These are phyloP conservation scores for Metschnikowia sp. DNA, from an alignment of 805 yeast species.

Conservation along the genomic window DNA sequence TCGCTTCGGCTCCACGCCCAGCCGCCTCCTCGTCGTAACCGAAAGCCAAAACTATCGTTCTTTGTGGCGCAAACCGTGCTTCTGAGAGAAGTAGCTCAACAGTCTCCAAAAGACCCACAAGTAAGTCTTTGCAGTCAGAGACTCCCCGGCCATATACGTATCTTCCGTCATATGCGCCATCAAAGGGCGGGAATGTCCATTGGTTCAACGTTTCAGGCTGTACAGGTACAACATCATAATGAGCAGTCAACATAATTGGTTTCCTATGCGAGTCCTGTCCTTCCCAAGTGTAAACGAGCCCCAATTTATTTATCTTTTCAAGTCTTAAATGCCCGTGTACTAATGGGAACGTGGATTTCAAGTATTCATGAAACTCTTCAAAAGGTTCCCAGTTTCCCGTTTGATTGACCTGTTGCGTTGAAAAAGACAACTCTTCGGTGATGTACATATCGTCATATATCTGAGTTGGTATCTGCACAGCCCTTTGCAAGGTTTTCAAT, in stretches of 20 bases:
- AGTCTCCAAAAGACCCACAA: conserved; percentile 41
- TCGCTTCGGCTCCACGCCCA: conserved; percentile 39
- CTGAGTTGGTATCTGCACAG: conserved; percentile 33
- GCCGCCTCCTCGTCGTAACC: conserved; percentile 51
- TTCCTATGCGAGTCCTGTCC: conserved; percentile 55
- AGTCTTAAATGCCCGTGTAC: conserved; percentile 45
- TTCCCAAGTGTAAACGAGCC: conserved; percentile 59
- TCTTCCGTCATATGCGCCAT: conserved; percentile 56
- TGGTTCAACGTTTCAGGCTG: conserved; percentile 50
- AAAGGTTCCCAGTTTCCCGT: conserved; percentile 27
- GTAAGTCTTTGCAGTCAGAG: conserved; percentile 39
- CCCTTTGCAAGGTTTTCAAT: conserved; percentile 22
- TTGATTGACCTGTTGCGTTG: conserved; percentile 8
- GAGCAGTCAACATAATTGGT: conserved; percentile 71
- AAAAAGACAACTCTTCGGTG: conserved; percentile 22
- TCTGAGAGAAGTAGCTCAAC: conserved; percentile 32
- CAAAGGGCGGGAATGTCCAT: conserved; percentile 69
- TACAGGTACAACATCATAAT: conserved; percentile 80
- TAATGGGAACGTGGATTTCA: conserved; percentile 53
- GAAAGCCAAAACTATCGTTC: conserved; percentile 45
- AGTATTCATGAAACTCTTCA: conserved; percentile 46
- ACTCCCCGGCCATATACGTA: conserved; percentile 35
- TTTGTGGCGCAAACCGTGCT: conserved; percentile 34
- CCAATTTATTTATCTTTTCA: conserved; percentile 53
- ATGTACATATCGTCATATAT: conserved; percentile 30